These are phyloP conservation scores for Salix arbutifolia DNA, from an alignment of 345 rosid species.

Conservation along the genomic window DNA sequence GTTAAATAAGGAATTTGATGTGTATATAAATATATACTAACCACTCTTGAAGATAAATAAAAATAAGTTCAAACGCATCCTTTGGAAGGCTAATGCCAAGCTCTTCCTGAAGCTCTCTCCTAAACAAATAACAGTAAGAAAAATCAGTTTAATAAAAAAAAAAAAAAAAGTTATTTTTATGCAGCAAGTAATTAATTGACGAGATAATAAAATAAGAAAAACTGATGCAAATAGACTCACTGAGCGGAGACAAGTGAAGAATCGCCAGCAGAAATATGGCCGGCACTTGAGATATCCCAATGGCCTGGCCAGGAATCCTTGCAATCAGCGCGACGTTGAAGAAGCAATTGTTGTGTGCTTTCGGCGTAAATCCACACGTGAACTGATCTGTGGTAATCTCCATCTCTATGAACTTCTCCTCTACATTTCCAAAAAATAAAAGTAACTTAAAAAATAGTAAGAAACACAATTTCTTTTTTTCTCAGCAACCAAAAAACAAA, in stretches of 20 bases:
- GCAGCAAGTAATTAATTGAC: no score
- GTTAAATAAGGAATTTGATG: not conserved
- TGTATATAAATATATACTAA: conserved; percentile 23
- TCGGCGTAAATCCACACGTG: conserved; percentile 84
- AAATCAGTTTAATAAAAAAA: not conserved
- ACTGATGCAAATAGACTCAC: conserved; percentile 25
- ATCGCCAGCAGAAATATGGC: conserved; percentile 89
- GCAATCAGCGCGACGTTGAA: conserved; percentile 68
- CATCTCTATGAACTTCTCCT: conserved; percentile 72
- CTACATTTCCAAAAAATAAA: conserved; percentile 25
- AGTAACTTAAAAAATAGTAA: not conserved
- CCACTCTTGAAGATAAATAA: conserved; percentile 73
- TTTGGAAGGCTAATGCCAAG: conserved; percentile 71
- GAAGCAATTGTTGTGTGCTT: conserved; percentile 71
- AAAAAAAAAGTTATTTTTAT: not conserved
- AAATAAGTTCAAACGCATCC: conserved; percentile 83
- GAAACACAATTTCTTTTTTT: not conserved
- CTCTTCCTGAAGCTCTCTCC: conserved; percentile 95
- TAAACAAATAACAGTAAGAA: conserved; percentile 19
- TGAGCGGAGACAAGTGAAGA: conserved; percentile 70
- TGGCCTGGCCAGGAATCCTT: conserved; percentile 88
- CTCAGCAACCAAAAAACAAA: no score
- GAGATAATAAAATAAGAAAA: not conserved
- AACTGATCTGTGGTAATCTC: conserved; percentile 89
- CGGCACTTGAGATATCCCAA: conserved; percentile 94